These are phyloP conservation scores for Amniculicola lignicola DNA, from an alignment of 495 filamentous ascomycete genomes.

Conservation along the genomic window DNA sequence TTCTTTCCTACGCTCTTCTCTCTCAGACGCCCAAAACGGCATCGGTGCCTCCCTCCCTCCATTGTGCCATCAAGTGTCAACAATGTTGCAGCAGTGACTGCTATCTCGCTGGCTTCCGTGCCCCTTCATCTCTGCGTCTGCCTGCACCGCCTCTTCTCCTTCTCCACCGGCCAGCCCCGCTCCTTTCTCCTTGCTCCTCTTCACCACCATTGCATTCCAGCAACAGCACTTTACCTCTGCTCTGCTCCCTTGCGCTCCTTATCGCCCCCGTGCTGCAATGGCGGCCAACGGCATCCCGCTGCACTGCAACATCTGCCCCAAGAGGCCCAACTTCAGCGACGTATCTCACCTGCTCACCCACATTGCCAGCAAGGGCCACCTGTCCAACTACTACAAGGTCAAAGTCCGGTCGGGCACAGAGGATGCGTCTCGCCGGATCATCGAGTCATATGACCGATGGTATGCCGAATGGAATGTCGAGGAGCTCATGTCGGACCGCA, in stretches of 20 bases:
- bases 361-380: slow-evolving; percentile 77
- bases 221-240: slow-evolving; percentile 23
- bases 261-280: slow-evolving; percentile 26
- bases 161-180: slow-evolving; percentile 28
- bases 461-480: slow-evolving; percentile 62
- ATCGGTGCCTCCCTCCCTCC: slow-evolving; percentile 5
- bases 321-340: slow-evolving; percentile 76
- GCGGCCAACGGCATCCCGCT: slow-evolving; percentile 53
- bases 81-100: slow-evolving; percentile 3
- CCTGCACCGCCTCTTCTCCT: slow-evolving; percentile 25
- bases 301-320: slow-evolving; percentile 74
- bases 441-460: slow-evolving; percentile 68
- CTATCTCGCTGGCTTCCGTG: not conserved
- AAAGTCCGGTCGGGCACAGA: slow-evolving; percentile 63
- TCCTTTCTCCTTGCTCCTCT: slow-evolving; percentile 27
- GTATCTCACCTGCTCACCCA: slow-evolving; percentile 86
- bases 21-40: not conserved
- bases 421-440: slow-evolving; percentile 44
- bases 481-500: slow-evolving; percentile 64
- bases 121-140: slow-evolving; percentile 13
- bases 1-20: slow-evolving; percentile 21
- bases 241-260: slow-evolving; percentile 1
- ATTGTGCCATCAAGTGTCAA: slow-evolving; percentile 1
- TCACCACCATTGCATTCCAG: slow-evolving; percentile 15
- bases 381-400: slow-evolving; percentile 70